phyloP scores from a whole-genome alignment of 139 green algal species.

The Edaphochlamys debaryana region DNA sequence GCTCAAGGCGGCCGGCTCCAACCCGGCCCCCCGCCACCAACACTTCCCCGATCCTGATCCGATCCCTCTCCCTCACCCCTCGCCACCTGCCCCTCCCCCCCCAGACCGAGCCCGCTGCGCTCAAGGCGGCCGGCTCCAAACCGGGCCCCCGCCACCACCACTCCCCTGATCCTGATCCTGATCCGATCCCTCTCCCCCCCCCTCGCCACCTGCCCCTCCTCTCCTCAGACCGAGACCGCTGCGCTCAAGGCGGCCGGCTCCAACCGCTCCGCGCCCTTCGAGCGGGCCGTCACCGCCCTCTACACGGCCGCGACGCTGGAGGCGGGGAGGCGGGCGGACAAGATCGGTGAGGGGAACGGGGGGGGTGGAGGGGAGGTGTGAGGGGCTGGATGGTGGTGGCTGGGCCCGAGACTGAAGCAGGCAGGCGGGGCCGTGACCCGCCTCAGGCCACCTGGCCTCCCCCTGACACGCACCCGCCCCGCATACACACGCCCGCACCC shows the following conservation, averaged over 20 bases:
- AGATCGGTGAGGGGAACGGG: conserved; percentile 57
- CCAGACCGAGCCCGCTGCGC: conserved; percentile 87
- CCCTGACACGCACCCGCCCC: too few species aligned
- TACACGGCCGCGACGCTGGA: conserved; percentile 93
- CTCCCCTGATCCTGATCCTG: too few species aligned
- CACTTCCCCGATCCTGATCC: too few species aligned
- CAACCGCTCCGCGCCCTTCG: conserved; percentile 80
- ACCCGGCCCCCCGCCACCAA: too few species aligned
- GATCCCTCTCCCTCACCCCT: too few species aligned
- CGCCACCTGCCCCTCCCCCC: too few species aligned
- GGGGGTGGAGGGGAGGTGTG: background rate
- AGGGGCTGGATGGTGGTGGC: background rate
- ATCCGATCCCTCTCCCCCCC: too few species aligned
- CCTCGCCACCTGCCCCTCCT: too few species aligned
- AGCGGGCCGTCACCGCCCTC: conserved; percentile 78
- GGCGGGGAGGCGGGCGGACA: conserved; percentile 55
- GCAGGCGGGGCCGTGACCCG: background rate
- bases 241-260: conserved; percentile 83
- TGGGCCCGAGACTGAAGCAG: background rate
- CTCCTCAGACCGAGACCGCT: conserved; percentile 80
- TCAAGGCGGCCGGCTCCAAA: conserved; percentile 83
- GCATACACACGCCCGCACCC: too few species aligned
- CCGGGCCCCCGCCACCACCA: too few species aligned
- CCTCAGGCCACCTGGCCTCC: background rate
- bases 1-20: conserved; percentile 81